Percentiles rank a stretch among this genome's conserved stretches.
phyloP scores from a whole-genome alignment of 106 monocot genomes.

The Xerophyta viscosa region DNA sequence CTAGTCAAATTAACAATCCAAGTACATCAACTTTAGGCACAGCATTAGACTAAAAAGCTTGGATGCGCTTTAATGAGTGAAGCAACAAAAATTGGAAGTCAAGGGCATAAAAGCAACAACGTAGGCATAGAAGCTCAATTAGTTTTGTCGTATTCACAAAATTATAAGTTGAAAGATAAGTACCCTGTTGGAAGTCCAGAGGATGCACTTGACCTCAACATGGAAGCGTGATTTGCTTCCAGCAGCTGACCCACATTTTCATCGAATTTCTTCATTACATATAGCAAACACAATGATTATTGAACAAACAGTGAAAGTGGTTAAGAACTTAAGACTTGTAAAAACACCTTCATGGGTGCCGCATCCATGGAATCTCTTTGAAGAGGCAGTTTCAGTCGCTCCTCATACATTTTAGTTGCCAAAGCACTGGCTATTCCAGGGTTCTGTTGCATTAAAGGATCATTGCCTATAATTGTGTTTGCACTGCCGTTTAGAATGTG shows the following conservation, averaged over 20 bases:
- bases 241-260: constrained; percentile 56
- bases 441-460: constrained; percentile 57
- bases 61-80: too few relatives aligned
- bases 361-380: constrained; percentile 63
- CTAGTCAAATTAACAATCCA: too few relatives aligned
- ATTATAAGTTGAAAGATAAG: neutral
- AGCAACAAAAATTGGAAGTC: too few relatives aligned
- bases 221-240: constrained; percentile 57
- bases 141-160: too few relatives aligned
- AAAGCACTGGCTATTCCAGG: constrained; percentile 69
- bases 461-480: constrained; percentile 40
- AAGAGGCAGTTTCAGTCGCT: constrained; percentile 60
- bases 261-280: constrained; percentile 51
- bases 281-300: too few relatives aligned
- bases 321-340: neutral
- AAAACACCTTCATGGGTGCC: constrained; percentile 55
- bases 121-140: too few relatives aligned
- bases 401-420: constrained; percentile 89
- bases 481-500: constrained; percentile 62
- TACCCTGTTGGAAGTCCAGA: constrained; percentile 80
- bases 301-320: too few relatives aligned
- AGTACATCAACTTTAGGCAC: too few relatives aligned
- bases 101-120: too few relatives aligned
- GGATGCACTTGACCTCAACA: constrained; percentile 48
- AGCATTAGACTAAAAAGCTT: too few relatives aligned